Conservation (phyloP, 345 rosid species). For the Eucalyptus virginea region DNA sequence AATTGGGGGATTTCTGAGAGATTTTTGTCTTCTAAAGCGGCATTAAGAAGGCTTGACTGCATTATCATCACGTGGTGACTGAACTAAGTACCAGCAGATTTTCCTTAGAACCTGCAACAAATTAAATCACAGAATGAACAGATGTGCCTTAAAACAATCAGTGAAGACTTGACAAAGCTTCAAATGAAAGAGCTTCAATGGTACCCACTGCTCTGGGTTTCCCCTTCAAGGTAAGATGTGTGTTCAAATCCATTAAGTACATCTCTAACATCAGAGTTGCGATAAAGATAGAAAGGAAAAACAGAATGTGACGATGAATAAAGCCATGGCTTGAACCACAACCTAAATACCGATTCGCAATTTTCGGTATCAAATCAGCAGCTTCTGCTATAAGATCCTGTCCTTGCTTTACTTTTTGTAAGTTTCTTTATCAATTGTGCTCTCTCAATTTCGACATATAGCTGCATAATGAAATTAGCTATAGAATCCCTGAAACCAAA, state of each 20-base stretch:
- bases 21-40: too few relatives aligned
- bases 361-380: too few relatives aligned
- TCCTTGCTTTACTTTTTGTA: too few relatives aligned
- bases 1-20: too few relatives aligned
- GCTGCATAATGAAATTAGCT: constrained; percentile 12
- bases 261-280: too few relatives aligned
- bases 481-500: neutral
- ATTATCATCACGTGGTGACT: too few relatives aligned
- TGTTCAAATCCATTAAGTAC: neutral
- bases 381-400: too few relatives aligned
- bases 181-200: constrained; percentile 15
- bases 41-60: too few relatives aligned
- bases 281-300: neutral
- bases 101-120: too few relatives aligned
- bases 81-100: too few relatives aligned
- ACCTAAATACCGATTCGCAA: neutral
- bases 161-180: neutral
- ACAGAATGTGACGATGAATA: neutral
- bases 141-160: neutral
- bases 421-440: neutral
- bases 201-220: constrained; percentile 58
- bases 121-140: neutral
- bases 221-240: constrained; percentile 8
- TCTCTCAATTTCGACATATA: constrained; percentile 76
- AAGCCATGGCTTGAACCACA: neutral